Conservation (phyloP, 1,139 yeast genomes). For the Blastobotrys aristatus region DNA sequence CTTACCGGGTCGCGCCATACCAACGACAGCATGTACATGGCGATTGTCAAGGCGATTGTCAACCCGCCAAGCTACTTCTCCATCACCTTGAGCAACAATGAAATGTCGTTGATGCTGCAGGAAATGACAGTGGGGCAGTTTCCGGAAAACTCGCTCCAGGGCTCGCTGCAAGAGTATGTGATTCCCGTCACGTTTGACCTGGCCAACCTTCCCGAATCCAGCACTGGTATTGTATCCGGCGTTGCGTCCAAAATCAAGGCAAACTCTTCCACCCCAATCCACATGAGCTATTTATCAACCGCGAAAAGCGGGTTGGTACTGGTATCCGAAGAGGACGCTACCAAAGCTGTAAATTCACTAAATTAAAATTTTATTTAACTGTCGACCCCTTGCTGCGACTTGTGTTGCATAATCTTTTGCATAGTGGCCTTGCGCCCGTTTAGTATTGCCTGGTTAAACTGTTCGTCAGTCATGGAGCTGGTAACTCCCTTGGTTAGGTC, state of each 20-base stretch:
- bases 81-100: constrained; percentile 48
- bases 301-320: constrained; percentile 58
- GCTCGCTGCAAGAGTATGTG: constrained; percentile 52
- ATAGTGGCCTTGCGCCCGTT: constrained; percentile 28
- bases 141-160: constrained; percentile 42
- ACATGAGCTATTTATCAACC: constrained; percentile 52
- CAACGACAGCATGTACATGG: constrained; percentile 25
- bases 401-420: background rate
- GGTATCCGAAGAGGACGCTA: constrained; percentile 51
- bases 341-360: constrained; percentile 19
- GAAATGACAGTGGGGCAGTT: constrained; percentile 32
- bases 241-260: constrained; percentile 48
- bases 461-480: constrained; percentile 38
- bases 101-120: constrained; percentile 50
- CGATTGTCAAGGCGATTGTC: constrained; percentile 28
- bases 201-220: constrained; percentile 51
- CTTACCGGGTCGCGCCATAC: constrained; percentile 61
- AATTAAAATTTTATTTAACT: background rate
- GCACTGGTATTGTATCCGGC: constrained; percentile 66
- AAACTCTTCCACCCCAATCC: constrained; percentile 25
- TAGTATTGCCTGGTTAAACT: constrained; percentile 42
- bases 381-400: background rate
- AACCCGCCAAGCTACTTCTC: constrained; percentile 51
- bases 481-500: constrained; percentile 43
- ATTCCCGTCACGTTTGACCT: constrained; percentile 57